Evolutionary conservation across 1,284 basidiomycete genomes (phyloP).

Genomic region (Gymnopus androsaceus): DNA sequence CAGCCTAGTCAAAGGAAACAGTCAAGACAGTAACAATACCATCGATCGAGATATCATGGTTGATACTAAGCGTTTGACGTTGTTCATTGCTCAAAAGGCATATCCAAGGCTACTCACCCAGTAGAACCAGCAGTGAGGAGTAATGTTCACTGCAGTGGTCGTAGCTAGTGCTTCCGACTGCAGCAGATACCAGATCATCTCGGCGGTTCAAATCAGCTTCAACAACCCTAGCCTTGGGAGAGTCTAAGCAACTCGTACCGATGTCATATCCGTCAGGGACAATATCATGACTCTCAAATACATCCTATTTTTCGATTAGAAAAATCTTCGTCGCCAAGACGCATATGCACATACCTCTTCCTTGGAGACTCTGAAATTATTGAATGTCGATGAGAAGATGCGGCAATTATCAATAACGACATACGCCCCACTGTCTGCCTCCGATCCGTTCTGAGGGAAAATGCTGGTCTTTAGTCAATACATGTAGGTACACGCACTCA

Average conservation of each 20-base stretch:
- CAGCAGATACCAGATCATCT: too few species aligned
- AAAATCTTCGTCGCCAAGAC: constrained; percentile 34
- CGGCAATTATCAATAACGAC: constrained; percentile 50
- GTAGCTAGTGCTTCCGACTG: too few species aligned
- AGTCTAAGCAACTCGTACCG: constrained; percentile 38
- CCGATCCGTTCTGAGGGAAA: constrained; percentile 59
- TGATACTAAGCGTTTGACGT: background rate
- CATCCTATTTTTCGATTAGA: too few species aligned
- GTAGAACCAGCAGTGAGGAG: constrained; percentile 44
- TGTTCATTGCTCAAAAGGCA: background rate
- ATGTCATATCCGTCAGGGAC: constrained; percentile 56
- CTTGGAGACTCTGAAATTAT: constrained; percentile 50
- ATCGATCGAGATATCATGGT: constrained; percentile 38
- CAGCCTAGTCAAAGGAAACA: too few species aligned
- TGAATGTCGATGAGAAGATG: background rate
- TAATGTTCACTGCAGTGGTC: constrained; percentile 49
- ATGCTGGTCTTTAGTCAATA: constrained; percentile 24
- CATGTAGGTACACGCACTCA: background rate
- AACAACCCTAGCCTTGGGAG: background rate
- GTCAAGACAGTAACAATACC: constrained; percentile 37
- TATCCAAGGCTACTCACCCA: constrained; percentile 32
- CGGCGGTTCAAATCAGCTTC: too few species aligned
- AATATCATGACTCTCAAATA: too few species aligned
- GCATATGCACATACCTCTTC: constrained; percentile 41
- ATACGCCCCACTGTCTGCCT: constrained; percentile 58